Evolutionary conservation across 345 rosid genomes (phyloP).

Genomic region (Dipteronia dyeriana): DNA sequence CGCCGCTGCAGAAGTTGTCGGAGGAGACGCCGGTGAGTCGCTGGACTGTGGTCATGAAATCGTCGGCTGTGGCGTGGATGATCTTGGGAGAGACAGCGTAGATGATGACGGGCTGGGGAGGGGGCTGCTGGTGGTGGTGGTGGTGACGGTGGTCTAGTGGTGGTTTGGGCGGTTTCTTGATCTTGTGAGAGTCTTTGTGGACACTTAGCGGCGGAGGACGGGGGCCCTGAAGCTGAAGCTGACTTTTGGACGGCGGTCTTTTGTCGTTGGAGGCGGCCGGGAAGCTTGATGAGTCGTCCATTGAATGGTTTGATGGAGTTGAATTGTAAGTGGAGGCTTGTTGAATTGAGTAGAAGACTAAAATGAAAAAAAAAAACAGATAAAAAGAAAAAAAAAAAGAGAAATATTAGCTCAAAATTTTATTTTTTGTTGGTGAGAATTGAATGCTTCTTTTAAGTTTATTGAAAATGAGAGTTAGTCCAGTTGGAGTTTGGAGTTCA

Average conservation of each 20-base stretch:
- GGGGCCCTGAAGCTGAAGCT: constrained; percentile 67
- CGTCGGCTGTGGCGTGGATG: constrained; percentile 60
- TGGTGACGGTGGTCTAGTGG: constrained; percentile 18
- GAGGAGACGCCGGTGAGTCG: constrained; percentile 81
- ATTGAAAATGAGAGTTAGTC: constrained; percentile 20
- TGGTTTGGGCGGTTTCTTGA: constrained; percentile 63
- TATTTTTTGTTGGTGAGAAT: background rate
- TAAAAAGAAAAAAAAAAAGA: too few relatives aligned
- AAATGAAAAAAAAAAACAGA: background rate
- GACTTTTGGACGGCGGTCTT: constrained; percentile 30
- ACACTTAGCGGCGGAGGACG: constrained; percentile 74
- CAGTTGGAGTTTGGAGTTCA: background rate
- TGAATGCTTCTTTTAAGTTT: constrained; percentile 12
- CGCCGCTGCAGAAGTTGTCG: constrained; percentile 36
- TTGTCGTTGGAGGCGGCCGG: constrained; percentile 25
- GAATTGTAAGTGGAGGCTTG: background rate
- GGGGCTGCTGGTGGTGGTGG: constrained; percentile 28
- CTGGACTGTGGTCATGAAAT: constrained; percentile 87
- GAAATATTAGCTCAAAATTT: too few relatives aligned
- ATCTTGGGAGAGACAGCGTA: constrained; percentile 81
- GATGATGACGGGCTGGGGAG: constrained; percentile 60
- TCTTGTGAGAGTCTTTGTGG: constrained; percentile 63
- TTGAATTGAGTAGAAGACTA: background rate
- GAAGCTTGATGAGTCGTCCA: constrained; percentile 45
- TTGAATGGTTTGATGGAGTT: background rate